Percentiles rank a stretch among this genome's conserved stretches.
phyloP scores from a whole-genome alignment of 371 early-diverging fungal genomes.

The Phascolomyces articulosus region DNA sequence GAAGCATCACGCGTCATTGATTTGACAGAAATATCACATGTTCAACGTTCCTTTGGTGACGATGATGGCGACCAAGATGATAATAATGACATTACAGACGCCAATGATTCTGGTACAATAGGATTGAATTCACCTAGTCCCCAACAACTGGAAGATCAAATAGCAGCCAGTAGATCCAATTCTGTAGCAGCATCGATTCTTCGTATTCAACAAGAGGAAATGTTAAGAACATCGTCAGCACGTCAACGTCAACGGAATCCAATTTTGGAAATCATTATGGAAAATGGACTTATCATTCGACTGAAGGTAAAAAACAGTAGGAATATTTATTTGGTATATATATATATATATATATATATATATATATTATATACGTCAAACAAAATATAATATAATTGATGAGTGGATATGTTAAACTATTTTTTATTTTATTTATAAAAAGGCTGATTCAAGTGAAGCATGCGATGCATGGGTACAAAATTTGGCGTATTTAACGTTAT shows the following conservation, averaged over 20 bases:
- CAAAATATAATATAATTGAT: conserved; percentile 9
- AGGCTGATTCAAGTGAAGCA: conserved; percentile 48
- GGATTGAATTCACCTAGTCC: too few relatives aligned
- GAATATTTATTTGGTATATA: not conserved
- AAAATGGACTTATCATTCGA: conserved; percentile 36
- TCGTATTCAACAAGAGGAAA: not conserved
- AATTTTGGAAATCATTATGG: conserved; percentile 45
- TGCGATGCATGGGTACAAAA: conserved; percentile 58
- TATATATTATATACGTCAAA: too few relatives aligned
- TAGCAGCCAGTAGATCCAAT: not conserved
- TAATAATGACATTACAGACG: not conserved
- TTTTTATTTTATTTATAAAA: not conserved
- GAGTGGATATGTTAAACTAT: not conserved
- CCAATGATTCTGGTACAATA: too few relatives aligned
- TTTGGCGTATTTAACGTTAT: conserved; percentile 44
- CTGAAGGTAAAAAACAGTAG: conserved; percentile 30
- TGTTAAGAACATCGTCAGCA: not conserved
- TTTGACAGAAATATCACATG: conserved; percentile 49
- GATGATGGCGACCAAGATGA: conserved; percentile 1
- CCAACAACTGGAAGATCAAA: too few relatives aligned
- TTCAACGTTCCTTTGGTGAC: conserved; percentile 26
- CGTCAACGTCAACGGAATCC: conserved; percentile 7
- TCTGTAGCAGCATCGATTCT: not conserved
- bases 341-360: too few relatives aligned
- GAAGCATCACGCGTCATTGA: conserved; percentile 56